Conservation (phyloP, 306 rosid species). For the Boehmeria nivea region DNA sequence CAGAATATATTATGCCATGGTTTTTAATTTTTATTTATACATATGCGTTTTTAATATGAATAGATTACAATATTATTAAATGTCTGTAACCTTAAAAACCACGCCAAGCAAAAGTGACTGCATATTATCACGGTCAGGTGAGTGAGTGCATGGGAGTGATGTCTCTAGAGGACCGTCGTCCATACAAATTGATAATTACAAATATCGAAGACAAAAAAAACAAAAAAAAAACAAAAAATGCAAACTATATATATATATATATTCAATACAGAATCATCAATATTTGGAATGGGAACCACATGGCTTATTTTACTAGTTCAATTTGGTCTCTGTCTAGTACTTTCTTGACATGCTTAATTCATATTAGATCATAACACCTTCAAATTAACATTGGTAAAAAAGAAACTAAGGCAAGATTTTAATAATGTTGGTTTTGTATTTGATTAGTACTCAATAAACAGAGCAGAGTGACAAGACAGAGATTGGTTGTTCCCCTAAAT, state of each 20-base stretch:
- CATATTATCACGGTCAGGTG: not conserved
- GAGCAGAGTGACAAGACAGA: not conserved
- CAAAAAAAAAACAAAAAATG: too few species aligned
- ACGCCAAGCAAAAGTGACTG: not conserved
- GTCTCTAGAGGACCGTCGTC: not conserved
- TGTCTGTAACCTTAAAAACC: not conserved
- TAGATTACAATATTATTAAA: not conserved
- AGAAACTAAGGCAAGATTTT: not conserved
- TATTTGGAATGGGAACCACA: constrained; percentile 9
- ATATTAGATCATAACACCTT: not conserved
- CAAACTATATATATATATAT: not conserved
- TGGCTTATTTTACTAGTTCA: not conserved
- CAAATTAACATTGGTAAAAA: not conserved
- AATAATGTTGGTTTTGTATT: too few species aligned
- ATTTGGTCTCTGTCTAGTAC: too few species aligned
- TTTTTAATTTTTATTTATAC: not conserved
- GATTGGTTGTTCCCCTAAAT: not conserved
- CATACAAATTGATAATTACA: not conserved
- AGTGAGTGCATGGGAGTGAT: not conserved
- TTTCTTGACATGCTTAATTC: too few species aligned
- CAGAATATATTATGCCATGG: too few species aligned
- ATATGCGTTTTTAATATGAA: not conserved
- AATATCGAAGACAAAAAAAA: not conserved
- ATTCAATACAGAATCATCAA: not conserved
- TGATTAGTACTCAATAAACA: not conserved